Base-by-base conservation (phyloP, 108 stramenopile genomes). In the Pelagomonas calceolata region DNA sequence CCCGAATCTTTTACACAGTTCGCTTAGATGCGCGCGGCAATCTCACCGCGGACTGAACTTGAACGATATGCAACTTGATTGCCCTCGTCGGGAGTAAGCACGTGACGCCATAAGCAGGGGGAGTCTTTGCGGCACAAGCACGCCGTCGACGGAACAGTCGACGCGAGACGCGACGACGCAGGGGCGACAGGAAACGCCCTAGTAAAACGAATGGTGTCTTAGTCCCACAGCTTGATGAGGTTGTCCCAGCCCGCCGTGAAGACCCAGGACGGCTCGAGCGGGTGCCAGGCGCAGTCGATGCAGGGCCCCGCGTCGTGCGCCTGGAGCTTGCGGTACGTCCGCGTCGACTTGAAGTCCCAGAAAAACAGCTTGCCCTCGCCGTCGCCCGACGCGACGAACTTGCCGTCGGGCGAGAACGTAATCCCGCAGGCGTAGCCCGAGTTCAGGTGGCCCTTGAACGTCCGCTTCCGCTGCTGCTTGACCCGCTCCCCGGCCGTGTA, bases 161-260 rank as follows among this genome's bases (percentile, higher is more conserved):
- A n/a, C n/a, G n/a, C n/a, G n/a, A n/a, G n/a, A n/a, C n/a, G n/a
- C n/a, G n/a, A n/a, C n/a, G n/a, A n/a, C n/a, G n/a, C n/a, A n/a
- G n/a, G n/a, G n/a, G n/a, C n/a, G n/a, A n/a, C n/a, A n/a, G n/a
- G n/a, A n/a, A n/a, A n/a, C n/a, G n/a, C n/a, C n/a, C n/a, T n/a
- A n/a, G n/a, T n/a, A n/a, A n/a, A n/a, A n/a, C n/a, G n/a, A n/a
- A n/a, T n/a, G n/a, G n/a, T n/a, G n/a, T n/a, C n/a, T n/a, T 87
- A 96, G 69, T 94, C 88, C 98, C 98, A 99, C 80, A 99, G 86
- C 76, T 97, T 97, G 73, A 97, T 96, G 63, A 92, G 82, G 0
- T 95, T 97, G 81, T 99, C 98, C 98, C 98, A 99, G 32, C 96
- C 96, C 71, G 94, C 95, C 12, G 95, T 90, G 76, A 95, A 95